Evolutionary conservation across 768 basidiomycete genomes (phyloP).

Genomic region (Rhizopogon salebrosus): DNA sequence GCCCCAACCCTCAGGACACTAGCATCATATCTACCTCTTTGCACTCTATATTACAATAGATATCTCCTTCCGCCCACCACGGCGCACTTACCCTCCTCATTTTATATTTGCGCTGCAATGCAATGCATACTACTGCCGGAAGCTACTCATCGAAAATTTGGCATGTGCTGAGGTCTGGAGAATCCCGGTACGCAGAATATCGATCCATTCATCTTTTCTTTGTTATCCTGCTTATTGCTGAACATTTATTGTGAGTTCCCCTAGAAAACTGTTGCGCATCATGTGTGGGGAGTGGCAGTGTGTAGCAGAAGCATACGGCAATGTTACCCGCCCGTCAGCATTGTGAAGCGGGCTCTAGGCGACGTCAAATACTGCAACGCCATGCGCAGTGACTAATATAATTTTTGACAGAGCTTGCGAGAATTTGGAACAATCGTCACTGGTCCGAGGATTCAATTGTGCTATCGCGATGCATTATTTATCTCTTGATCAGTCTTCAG

Average conservation of each 20-base stretch:
- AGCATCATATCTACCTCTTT: background rate
- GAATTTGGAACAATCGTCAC: background rate
- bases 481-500: slow-evolving; percentile 1
- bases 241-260: background rate
- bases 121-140: slow-evolving; percentile 23
- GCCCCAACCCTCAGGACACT: background rate
- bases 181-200: too few species aligned
- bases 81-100: slow-evolving; percentile 26
- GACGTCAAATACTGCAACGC: too few species aligned
- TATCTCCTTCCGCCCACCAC: background rate
- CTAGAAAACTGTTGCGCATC: background rate
- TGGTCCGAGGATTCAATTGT: background rate
- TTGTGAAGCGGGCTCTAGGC: too few species aligned
- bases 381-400: too few species aligned
- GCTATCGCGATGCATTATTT: background rate
- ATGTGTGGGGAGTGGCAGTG: too few species aligned
- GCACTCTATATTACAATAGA: background rate
- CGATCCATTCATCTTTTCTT: too few species aligned
- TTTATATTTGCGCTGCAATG: slow-evolving; percentile 29
- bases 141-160: background rate
- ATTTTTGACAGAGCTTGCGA: background rate
- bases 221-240: too few species aligned
- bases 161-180: too few species aligned
- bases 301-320: too few species aligned
- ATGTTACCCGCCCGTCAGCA: too few species aligned